Conservation (phyloP, 306 rosid species). For the Fragaria iinumae region DNA sequence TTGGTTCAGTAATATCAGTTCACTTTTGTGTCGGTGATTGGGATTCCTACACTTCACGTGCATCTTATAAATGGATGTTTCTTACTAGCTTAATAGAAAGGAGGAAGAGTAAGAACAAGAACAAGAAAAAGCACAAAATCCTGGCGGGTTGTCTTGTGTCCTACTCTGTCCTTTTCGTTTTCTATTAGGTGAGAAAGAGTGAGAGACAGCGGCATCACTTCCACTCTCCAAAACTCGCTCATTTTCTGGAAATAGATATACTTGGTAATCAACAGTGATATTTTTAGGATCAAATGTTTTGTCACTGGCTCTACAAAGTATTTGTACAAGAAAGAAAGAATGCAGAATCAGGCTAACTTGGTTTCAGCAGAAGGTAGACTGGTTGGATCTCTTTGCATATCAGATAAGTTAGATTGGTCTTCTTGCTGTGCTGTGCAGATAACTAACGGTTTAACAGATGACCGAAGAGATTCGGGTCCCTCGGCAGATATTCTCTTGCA, state of each 20-base stretch:
- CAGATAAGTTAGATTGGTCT: constrained; percentile 29
- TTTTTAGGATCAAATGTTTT: constrained; percentile 13
- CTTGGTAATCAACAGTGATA: background rate
- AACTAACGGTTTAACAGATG: constrained; percentile 62
- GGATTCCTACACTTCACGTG: background rate
- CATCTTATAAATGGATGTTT: background rate
- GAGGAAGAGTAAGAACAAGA: background rate
- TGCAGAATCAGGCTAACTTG: constrained; percentile 39
- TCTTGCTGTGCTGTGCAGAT: constrained; percentile 24
- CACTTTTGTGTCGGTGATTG: constrained; percentile 13
- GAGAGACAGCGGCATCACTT: background rate
- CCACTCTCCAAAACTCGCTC: background rate
- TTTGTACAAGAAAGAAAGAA: constrained; percentile 23
- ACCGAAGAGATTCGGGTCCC: constrained; percentile 72
- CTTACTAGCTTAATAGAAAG: background rate
- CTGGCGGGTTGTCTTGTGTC: background rate
- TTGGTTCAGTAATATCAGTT: background rate
- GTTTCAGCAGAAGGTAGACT: constrained; percentile 42
- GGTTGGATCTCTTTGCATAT: constrained; percentile 26
- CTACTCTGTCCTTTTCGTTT: background rate
- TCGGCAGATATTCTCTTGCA: constrained; percentile 71
- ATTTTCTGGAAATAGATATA: background rate
- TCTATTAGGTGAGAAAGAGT: background rate
- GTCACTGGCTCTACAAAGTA: constrained; percentile 30
- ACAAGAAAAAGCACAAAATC: constrained; percentile 1